Conservation (phyloP, 768 basidiomycete genomes). For the Sarcomyxa edulis region DNA sequence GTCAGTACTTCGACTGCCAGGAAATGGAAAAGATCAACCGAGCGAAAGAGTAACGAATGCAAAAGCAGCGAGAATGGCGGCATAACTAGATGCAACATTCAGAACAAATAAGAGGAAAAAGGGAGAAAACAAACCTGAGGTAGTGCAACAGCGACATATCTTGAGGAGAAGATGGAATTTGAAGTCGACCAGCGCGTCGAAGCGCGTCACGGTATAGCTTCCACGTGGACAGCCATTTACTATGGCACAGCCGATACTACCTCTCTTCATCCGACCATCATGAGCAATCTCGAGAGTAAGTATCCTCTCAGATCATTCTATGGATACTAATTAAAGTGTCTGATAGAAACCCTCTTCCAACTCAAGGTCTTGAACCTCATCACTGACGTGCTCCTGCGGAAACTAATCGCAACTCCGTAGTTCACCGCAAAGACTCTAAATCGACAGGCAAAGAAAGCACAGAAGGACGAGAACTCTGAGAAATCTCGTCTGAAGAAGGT, state of each 20-base stretch:
- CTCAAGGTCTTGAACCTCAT: conserved; percentile 64
- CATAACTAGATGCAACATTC: conserved; percentile 47
- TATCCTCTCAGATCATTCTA: conserved; percentile 3
- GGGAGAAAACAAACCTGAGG: conserved; percentile 40
- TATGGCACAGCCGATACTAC: too few relatives aligned
- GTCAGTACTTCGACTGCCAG: too few relatives aligned
- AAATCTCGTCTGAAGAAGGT: conserved; percentile 94
- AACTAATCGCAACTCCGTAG: conserved; percentile 34
- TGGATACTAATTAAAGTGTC: conserved; percentile 21
- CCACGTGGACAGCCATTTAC: too few relatives aligned
- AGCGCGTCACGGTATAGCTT: neutral
- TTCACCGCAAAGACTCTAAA: conserved; percentile 96
- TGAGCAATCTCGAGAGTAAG: conserved; percentile 91
- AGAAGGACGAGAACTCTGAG: conserved; percentile 90
- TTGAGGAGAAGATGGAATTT: neutral
- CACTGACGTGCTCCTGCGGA: conserved; percentile 7
- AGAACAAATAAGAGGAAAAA: neutral
- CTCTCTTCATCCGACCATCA: conserved; percentile 22
- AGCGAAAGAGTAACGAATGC: conserved; percentile 89
- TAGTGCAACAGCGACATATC: conserved; percentile 54
- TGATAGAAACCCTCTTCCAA: conserved; percentile 94
- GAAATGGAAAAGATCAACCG: conserved; percentile 62
- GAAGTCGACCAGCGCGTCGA: neutral
- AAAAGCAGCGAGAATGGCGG: conserved; percentile 71
- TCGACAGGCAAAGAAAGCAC: conserved; percentile 94